These are phyloP conservation scores for Zasmidium cellare DNA, from an alignment of 2,329 filamentous ascomycete genomes.

Conservation along the genomic window DNA sequence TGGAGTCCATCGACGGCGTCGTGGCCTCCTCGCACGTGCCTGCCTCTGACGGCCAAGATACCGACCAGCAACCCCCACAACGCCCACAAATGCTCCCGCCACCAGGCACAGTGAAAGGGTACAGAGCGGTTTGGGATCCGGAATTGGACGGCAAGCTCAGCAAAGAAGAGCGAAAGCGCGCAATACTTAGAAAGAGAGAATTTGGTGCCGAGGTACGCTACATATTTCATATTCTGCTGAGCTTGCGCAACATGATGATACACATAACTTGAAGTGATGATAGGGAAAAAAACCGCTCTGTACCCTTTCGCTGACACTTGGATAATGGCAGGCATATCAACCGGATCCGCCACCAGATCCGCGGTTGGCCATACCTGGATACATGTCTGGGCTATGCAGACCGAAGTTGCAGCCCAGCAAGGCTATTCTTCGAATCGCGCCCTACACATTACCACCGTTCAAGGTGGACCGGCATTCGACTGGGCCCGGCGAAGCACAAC, in stretches of 20 bases:
- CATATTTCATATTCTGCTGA: slow-evolving; percentile 38
- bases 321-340: slow-evolving; percentile 57
- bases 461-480: slow-evolving; percentile 82
- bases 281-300: slow-evolving; percentile 36
- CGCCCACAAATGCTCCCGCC: slow-evolving; percentile 51
- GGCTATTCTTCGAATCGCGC: slow-evolving; percentile 68
- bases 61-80: slow-evolving; percentile 39
- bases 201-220: slow-evolving; percentile 45
- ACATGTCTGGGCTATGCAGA: slow-evolving; percentile 54
- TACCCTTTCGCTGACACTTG: slow-evolving; percentile 41
- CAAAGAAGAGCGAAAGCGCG: slow-evolving; percentile 55
- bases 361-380: slow-evolving; percentile 67
- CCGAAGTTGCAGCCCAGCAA: slow-evolving; percentile 61
- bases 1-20: slow-evolving; percentile 28
- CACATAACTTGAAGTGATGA: slow-evolving; percentile 33
- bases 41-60: slow-evolving; percentile 30
- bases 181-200: slow-evolving; percentile 35
- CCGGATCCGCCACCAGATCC: slow-evolving; percentile 78
- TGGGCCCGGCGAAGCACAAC: slow-evolving; percentile 83
- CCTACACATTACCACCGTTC: slow-evolving; percentile 80
- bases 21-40: slow-evolving; percentile 22
- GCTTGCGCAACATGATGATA: slow-evolving; percentile 36
- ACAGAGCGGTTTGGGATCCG: slow-evolving; percentile 63
- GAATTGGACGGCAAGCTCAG: slow-evolving; percentile 60
- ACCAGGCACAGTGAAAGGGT: slow-evolving; percentile 56